A percentile compares a stretch with the other conserved stretches of the same genome.
Evolutionary conservation across 345 rosid species (phyloP).

Genomic region (Crucihimalaya himalaica): DNA sequence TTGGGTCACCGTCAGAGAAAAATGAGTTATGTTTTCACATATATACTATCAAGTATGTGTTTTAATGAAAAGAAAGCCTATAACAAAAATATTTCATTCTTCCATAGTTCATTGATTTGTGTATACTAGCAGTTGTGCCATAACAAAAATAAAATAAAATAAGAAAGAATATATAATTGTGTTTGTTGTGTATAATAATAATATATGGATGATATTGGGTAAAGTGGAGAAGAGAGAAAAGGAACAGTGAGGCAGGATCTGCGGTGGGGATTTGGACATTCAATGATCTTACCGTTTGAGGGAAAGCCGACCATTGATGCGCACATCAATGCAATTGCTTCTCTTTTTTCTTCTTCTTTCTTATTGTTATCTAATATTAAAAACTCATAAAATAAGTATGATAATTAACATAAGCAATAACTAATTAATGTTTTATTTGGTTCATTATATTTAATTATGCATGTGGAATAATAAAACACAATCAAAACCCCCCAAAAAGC

Average conservation of each 20-base stretch:
- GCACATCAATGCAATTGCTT: constrained; percentile 42
- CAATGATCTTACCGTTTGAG: constrained; percentile 42
- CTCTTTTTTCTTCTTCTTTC: not conserved
- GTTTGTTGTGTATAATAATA: constrained; percentile 3
- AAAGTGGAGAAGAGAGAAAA: constrained; percentile 29
- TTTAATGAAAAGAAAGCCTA: not conserved
- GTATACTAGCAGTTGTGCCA: not conserved
- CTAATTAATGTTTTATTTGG: not conserved
- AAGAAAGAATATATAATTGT: not conserved
- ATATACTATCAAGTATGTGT: not conserved
- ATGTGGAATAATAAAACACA: not conserved
- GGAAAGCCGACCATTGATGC: constrained; percentile 42
- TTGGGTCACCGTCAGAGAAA: not conserved
- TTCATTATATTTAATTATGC: not conserved
- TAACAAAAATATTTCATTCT: constrained; percentile 27
- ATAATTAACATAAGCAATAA: not conserved
- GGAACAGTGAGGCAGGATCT: constrained; percentile 42
- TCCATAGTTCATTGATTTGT: constrained; percentile 9
- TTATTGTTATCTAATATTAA: not conserved
- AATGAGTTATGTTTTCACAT: not conserved
- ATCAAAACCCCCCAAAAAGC: not conserved
- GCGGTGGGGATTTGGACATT: constrained; percentile 45
- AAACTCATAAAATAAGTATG: constrained; percentile 5
- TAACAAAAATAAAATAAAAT: not conserved
- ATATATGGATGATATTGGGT: constrained; percentile 16